Conservation (phyloP, 2,329 filamentous ascomycete species). For the Biscogniauxia sp. region DNA sequence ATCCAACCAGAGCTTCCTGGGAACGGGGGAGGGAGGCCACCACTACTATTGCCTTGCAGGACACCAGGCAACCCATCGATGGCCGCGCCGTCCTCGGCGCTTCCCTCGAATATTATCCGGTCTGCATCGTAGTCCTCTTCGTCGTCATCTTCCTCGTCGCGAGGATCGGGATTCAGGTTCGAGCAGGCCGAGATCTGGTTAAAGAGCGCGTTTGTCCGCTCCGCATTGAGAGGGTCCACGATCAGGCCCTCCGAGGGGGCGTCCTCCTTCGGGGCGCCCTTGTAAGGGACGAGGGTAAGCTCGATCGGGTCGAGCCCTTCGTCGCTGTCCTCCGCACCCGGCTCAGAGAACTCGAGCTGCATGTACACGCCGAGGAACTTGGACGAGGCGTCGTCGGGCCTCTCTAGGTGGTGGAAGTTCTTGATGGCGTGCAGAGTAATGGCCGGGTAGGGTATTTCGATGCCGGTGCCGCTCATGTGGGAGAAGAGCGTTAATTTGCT, state of each 20-base stretch:
- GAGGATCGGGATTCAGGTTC: conserved; percentile 71
- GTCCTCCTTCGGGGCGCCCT: conserved; percentile 26
- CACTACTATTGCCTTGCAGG: conserved; percentile 44
- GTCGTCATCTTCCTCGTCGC: conserved; percentile 56
- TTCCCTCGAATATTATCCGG: conserved; percentile 56
- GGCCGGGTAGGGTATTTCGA: conserved; percentile 70
- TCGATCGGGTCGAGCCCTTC: conserved; percentile 67
- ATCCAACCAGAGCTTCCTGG: conserved; percentile 81
- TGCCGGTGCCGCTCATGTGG: conserved; percentile 52
- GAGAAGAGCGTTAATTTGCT: conserved; percentile 66
- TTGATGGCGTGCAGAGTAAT: conserved; percentile 76
- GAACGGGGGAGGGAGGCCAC: conserved; percentile 62
- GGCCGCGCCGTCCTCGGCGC: conserved; percentile 43
- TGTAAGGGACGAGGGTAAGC: conserved; percentile 60
- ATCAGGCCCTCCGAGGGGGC: conserved; percentile 28
- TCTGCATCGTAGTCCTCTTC: conserved; percentile 44
- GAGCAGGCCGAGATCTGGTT: conserved; percentile 71
- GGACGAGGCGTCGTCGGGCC: conserved; percentile 36
- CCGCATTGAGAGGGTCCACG: conserved; percentile 27
- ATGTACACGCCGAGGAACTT: conserved; percentile 58
- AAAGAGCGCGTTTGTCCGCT: conserved; percentile 53
- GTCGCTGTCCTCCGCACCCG: conserved; percentile 58
- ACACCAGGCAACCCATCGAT: conserved; percentile 58
- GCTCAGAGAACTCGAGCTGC: conserved; percentile 64
- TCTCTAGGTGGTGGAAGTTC: conserved; percentile 43